phyloP scores from a whole-genome alignment of 495 filamentous ascomycete genomes.

The Penicillium parvum region DNA sequence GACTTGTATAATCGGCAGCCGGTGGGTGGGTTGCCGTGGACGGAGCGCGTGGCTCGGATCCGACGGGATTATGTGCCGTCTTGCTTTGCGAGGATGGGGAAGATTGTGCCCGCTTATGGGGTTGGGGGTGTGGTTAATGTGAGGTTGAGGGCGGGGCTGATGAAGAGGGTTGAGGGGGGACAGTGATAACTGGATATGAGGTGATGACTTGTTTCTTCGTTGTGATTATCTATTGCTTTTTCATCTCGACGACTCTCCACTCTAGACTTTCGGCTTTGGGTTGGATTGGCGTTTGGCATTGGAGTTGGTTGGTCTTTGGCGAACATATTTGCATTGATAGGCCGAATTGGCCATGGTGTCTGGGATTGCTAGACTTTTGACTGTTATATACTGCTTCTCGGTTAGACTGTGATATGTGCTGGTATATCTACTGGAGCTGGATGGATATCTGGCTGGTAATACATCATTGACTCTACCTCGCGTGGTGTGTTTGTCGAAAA shows the following conservation, averaged over 20 bases:
- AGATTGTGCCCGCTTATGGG: conserved; percentile 93
- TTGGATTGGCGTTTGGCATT: no score
- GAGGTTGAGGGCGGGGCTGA: conserved; percentile 58
- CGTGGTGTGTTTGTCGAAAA: no score
- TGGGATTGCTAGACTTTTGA: no score
- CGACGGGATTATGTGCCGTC: conserved; percentile 74
- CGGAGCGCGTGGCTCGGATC: conserved; percentile 59
- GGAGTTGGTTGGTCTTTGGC: no score
- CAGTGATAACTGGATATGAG: conserved; percentile 3
- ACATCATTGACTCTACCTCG: no score
- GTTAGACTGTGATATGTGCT: no score
- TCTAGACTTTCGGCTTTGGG: no score
- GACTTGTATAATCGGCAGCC: conserved; percentile 79
- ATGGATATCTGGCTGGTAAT: no score
- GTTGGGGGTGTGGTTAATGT: conserved; percentile 87
- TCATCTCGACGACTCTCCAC: neutral
- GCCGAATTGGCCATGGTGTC: no score
- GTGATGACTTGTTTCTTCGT: neutral
- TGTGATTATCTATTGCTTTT: conserved; percentile 10
- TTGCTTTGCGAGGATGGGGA: conserved; percentile 73
- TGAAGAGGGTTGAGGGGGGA: conserved; percentile 47
- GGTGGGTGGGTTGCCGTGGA: conserved; percentile 42
- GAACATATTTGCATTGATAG: no score
- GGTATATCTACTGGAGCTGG: no score
- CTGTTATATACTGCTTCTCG: no score